Percentiles rank a stretch among this genome's conserved stretches.
Conservation (phyloP, 129 eudicot genomes). For the Lactuca saligna region DNA sequence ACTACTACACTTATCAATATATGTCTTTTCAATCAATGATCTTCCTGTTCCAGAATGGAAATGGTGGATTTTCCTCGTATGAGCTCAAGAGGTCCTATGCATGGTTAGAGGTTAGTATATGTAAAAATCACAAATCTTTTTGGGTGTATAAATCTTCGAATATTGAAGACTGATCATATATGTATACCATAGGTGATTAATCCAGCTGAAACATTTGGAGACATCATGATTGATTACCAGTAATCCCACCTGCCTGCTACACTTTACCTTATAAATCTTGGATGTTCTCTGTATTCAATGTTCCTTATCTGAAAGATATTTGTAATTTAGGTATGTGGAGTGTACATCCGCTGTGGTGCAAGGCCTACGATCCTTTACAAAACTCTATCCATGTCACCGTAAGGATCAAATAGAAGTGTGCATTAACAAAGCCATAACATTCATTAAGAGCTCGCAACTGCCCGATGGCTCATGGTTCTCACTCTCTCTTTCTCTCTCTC, state of each 20-base stretch:
- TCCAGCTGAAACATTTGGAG: conserved; percentile 69
- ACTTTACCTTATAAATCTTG: neutral
- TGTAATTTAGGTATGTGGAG: conserved; percentile 57
- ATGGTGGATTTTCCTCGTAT: conserved; percentile 56
- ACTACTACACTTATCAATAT: no score
- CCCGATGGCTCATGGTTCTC: conserved; percentile 62
- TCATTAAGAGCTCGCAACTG: conserved; percentile 50
- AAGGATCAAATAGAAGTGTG: conserved; percentile 43
- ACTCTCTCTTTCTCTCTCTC: neutral
- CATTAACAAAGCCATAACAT: conserved; percentile 46
- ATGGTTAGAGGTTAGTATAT: conserved; percentile 56
- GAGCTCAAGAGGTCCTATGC: conserved; percentile 59
- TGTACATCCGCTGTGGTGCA: conserved; percentile 69
- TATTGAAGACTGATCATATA: neutral
- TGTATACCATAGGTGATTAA: conserved; percentile 43
- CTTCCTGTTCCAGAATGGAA: conserved; percentile 37
- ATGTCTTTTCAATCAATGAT: neutral
- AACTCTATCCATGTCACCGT: conserved; percentile 42
- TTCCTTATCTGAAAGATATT: conserved; percentile 16
- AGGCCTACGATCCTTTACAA: conserved; percentile 41
- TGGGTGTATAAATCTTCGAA: neutral
- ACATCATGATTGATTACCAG: conserved; percentile 64
- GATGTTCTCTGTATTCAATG: neutral
- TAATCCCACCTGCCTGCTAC: conserved; percentile 20
- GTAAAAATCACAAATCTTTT: neutral